Evolutionary conservation across 345 rosid species (phyloP), one percentile per base, ranked within the genome.

Genomic region (Erodium maritimum): DNA sequence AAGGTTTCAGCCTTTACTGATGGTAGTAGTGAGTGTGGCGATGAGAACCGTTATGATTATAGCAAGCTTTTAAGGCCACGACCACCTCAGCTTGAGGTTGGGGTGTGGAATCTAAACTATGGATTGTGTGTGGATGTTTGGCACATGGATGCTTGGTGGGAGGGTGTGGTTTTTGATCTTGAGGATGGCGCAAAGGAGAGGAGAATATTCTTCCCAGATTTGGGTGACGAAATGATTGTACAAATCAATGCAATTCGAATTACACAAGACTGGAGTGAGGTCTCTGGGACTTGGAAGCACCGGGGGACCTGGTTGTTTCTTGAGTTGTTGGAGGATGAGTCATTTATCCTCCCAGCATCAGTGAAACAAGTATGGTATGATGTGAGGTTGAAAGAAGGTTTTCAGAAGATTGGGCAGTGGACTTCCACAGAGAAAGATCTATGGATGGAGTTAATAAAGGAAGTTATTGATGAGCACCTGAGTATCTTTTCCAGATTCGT

Each of bases 291-390:
- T n/a, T 90, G 95, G 95, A 61, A 61, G 46, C 68, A 21, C 60
- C 90, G 95, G 29, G 95, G 87, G 64, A 67, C 57, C 1, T 85
- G 95, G 97, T 0, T 80, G 65, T 79, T 90, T 64, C 85, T 87
- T 34, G 79, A 79, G 69, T 48, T 87, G 77, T 53, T 85, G 57
- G 81, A 80, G 66, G 71, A 68, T 45, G 65, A 57, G 37, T 29
- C 37, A 5, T 29, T 29, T 6, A 29, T 29, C 37, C 51, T 85
- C 50, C 70, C 85, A 14, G 82, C 85, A 55, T 90, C 93, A 5
- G 68, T 69, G 24, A 70, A 77, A 71, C 91, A 85, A 69, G 64
- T 85, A 42, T 90, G 97, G 97, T 85, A 80, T 71, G 97, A 87
- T 63, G 24, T 87, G 45, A 70, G 86, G 53, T 82, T 61, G 46